Conservation (phyloP, 192 early-diverging fungal genomes). For the Backusella circina region DNA sequence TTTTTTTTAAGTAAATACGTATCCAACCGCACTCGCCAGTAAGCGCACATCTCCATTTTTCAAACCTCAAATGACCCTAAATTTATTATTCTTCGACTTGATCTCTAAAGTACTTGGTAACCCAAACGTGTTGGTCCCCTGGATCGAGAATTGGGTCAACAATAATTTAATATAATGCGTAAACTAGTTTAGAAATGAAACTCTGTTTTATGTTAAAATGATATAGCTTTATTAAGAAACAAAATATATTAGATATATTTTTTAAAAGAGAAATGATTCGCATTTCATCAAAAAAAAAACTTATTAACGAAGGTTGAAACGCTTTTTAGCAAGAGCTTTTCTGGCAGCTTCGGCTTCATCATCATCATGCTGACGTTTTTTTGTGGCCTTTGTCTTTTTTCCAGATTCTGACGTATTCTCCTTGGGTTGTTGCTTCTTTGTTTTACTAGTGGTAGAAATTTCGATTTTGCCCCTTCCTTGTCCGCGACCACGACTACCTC, state of each 20-base stretch:
- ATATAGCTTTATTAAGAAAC: neutral
- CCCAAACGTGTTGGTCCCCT: no score
- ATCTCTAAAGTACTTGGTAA: no score
- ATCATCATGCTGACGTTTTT: neutral
- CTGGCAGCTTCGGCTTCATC: neutral
- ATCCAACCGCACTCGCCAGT: no score
- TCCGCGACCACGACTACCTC: neutral
- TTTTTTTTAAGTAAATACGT: no score
- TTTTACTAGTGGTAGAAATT: no score
- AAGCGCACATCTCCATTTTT: no score
- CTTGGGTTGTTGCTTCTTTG: neutral
- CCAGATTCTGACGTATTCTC: neutral
- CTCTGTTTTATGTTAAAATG: no score
- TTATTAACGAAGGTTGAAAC: neutral
- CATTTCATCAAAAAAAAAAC: neutral
- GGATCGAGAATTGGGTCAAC: no score
- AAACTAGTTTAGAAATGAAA: no score
- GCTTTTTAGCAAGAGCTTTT: neutral
- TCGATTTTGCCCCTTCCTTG: neutral
- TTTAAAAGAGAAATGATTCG: neutral
- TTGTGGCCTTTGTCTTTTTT: neutral
- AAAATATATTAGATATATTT: neutral
- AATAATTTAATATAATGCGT: no score
- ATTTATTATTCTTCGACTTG: no score
- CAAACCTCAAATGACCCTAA: no score